phyloP scores from a whole-genome alignment of 306 rosid species.

The Purshia tridentata region DNA sequence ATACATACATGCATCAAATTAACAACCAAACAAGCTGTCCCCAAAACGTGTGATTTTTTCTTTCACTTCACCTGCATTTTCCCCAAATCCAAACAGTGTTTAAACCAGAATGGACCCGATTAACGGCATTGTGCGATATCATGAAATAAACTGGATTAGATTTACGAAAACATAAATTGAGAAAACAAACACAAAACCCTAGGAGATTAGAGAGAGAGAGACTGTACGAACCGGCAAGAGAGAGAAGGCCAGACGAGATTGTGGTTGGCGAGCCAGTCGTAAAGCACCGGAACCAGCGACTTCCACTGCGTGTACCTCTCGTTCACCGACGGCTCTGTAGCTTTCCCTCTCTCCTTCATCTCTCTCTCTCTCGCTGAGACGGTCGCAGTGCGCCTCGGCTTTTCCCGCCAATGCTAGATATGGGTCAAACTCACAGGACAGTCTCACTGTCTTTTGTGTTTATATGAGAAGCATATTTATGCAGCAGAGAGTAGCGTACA shows the following conservation, averaged over 20 bases:
- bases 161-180: not conserved
- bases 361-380: not conserved
- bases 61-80: slow-evolving; percentile 10
- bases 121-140: not conserved
- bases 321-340: slow-evolving; percentile 34
- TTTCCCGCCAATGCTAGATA: slow-evolving; percentile 1
- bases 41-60: not conserved
- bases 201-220: not conserved
- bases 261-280: slow-evolving; percentile 96
- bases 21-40: not conserved
- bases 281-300: slow-evolving; percentile 78
- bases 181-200: slow-evolving; percentile 14
- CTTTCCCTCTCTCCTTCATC: slow-evolving; percentile 29
- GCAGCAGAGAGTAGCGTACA: too few relatives aligned
- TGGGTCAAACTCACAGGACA: not conserved
- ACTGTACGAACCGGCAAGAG: slow-evolving; percentile 62
- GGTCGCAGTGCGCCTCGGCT: not conserved
- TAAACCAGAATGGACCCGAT: not conserved
- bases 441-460: not conserved
- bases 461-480: too few relatives aligned
- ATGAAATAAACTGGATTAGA: not conserved
- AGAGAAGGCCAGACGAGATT: slow-evolving; percentile 99
- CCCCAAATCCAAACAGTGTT: slow-evolving; percentile 9
- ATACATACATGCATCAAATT: not conserved
- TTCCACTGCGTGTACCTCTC: slow-evolving; percentile 76